Conservation (phyloP, 805 yeast genomes). For the Monosporozyma solicola region DNA sequence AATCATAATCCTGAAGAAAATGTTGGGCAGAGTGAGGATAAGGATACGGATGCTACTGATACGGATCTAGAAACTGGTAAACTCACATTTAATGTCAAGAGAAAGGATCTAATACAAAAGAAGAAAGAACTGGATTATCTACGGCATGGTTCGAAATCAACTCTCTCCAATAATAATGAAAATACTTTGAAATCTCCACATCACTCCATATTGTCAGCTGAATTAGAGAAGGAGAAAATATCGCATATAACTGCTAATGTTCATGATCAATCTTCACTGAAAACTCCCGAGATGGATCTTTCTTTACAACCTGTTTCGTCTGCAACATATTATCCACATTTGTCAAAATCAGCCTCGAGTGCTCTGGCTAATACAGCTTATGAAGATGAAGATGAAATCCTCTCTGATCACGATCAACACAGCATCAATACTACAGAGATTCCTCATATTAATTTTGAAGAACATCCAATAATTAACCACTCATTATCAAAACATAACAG, state of each 20-base stretch:
- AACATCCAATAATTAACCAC: not conserved
- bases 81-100: not conserved
- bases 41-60: not conserved
- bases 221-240: not conserved
- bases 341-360: slow-evolving; percentile 29
- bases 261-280: not conserved
- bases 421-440: not conserved
- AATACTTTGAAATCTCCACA: not conserved
- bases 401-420: not conserved
- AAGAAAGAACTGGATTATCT: not conserved
- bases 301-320: slow-evolving; percentile 53
- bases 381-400: not conserved
- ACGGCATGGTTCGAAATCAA: not conserved
- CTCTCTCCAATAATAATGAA: not conserved
- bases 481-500: not conserved
- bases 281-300: slow-evolving; percentile 5
- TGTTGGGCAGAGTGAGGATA: not conserved
- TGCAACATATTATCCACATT: slow-evolving; percentile 65
- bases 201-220: not conserved
- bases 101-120: not conserved
- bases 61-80: not conserved
- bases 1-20: not conserved
- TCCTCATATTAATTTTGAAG: not conserved
- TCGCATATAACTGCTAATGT: not conserved
- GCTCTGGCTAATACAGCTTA: slow-evolving; percentile 3